Conservation (phyloP, 352 stramenopile genomes). For the Halophytophthora batemanensis region DNA sequence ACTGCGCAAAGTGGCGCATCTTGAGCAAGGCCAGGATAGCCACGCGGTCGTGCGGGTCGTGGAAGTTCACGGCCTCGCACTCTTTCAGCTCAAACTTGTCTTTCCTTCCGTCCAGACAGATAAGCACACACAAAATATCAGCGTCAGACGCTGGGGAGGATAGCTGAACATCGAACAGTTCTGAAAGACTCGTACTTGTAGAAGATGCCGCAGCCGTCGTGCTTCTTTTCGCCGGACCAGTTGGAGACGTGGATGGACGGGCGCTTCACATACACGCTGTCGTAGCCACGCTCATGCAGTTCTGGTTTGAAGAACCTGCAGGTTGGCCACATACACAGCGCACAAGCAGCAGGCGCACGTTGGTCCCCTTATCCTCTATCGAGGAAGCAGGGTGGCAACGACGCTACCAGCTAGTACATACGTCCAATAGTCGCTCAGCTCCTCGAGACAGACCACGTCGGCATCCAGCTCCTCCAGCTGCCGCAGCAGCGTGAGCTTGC, state of each 20-base stretch:
- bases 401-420: slow-evolving; percentile 27
- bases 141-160: neutral
- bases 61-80: slow-evolving; percentile 84
- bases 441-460: slow-evolving; percentile 82
- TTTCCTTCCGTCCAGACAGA: slow-evolving; percentile 35
- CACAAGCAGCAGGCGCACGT: no score
- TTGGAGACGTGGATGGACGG: slow-evolving; percentile 83
- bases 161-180: neutral
- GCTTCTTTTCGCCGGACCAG: slow-evolving; percentile 87
- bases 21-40: slow-evolving; percentile 83
- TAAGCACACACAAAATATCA: neutral
- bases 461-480: slow-evolving; percentile 76
- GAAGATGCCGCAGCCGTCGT: slow-evolving; percentile 86
- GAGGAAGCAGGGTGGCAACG: neutral
- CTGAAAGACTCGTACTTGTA: slow-evolving; percentile 53
- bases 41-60: slow-evolving; percentile 83
- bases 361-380: neutral
- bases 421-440: slow-evolving; percentile 88
- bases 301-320: slow-evolving; percentile 78
- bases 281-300: slow-evolving; percentile 69
- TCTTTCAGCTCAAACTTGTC: slow-evolving; percentile 86
- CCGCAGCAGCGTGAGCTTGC: slow-evolving; percentile 70
- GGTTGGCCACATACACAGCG: neutral
- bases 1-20: slow-evolving; percentile 79
- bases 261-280: slow-evolving; percentile 84